Evolutionary conservation across 2,329 filamentous ascomycete genomes (phyloP).

Genomic region (Colletotrichum limetticola): DNA sequence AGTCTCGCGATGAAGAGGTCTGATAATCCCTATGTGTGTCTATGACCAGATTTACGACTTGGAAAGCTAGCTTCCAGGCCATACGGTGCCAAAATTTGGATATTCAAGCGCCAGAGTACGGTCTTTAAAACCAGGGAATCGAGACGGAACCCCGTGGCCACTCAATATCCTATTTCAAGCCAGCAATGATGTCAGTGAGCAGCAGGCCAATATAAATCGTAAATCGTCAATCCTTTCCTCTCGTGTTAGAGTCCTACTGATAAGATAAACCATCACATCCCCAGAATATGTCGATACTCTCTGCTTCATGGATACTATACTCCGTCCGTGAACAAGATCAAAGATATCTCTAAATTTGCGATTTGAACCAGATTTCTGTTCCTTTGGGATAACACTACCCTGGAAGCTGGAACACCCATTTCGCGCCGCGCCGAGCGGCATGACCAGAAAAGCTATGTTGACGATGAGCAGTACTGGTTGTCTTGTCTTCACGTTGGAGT

Average conservation of each 20-base stretch:
- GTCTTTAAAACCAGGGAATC: too few relatives aligned
- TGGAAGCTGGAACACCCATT: constrained; percentile 49
- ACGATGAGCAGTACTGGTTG: constrained; percentile 50
- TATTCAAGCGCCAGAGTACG: neutral
- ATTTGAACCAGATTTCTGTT: constrained; percentile 47
- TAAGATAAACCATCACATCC: constrained; percentile 33
- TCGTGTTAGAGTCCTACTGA: constrained; percentile 34
- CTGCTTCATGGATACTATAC: neutral
- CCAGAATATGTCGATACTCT: constrained; percentile 33
- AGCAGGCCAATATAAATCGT: constrained; percentile 27
- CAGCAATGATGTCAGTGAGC: neutral
- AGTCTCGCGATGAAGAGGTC: neutral
- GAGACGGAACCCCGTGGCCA: too few relatives aligned
- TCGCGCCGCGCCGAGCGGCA: constrained; percentile 49
- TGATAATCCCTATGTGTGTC: neutral
- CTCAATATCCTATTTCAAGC: too few relatives aligned
- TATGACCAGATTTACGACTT: neutral
- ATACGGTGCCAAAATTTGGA: fast-evolving
- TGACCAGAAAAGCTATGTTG: constrained; percentile 51
- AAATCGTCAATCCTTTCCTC: constrained; percentile 35
- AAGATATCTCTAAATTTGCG: fast-evolving
- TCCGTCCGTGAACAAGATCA: neutral
- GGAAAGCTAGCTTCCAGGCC: neutral
- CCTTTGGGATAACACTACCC: constrained; percentile 49
- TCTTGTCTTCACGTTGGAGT: constrained; percentile 45